Conservation (phyloP, 257 asterid genomes). For the Solanum bulbocastanum region DNA sequence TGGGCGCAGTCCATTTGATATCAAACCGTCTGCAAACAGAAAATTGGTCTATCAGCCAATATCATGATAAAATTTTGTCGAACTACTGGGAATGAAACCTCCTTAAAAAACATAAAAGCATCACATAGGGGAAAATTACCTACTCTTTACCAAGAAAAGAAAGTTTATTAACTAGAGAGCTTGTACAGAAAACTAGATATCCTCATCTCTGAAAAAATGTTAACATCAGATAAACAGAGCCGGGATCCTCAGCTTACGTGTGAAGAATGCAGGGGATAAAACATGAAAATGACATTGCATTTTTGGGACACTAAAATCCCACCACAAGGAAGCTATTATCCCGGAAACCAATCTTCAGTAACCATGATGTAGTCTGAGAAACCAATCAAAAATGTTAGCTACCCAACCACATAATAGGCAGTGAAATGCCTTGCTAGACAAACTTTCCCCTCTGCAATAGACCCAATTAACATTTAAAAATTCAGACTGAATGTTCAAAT, state of each 20-base stretch:
- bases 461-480: background rate
- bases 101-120: background rate
- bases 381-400: background rate
- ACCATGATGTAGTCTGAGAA: background rate
- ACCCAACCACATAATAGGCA: background rate
- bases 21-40: conserved; percentile 72
- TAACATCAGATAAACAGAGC: background rate
- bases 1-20: conserved; percentile 97
- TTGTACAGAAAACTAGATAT: background rate
- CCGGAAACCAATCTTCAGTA: background rate
- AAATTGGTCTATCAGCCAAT: conserved; percentile 6
- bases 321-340: background rate
- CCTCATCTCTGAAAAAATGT: background rate
- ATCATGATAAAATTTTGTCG: background rate
- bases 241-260: background rate
- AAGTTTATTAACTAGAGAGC: background rate
- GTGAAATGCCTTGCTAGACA: background rate
- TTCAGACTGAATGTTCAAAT: background rate
- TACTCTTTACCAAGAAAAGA: background rate
- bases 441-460: background rate
- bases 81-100: background rate
- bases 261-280: background rate
- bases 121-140: background rate
- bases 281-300: background rate
- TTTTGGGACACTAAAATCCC: background rate